These are phyloP conservation scores for Chenopodium album DNA, from an alignment of 148 eudicot species.

Conservation along the genomic window DNA sequence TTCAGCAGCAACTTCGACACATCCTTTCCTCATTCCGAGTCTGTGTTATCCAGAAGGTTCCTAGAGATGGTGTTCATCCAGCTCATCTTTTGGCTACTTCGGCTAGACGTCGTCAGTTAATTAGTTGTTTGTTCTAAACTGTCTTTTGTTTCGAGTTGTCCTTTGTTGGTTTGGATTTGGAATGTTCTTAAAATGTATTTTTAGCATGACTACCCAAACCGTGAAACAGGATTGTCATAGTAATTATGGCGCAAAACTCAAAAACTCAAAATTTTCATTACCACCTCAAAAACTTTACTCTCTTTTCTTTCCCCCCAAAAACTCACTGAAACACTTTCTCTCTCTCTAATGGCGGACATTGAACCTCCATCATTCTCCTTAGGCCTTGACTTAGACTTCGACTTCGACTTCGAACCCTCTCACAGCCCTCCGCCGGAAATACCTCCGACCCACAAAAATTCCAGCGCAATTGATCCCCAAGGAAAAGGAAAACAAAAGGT, in stretches of 20 bases:
- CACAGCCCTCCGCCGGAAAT: conserved; percentile 26
- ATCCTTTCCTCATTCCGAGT: too few species aligned
- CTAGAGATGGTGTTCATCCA: too few species aligned
- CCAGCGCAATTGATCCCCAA: not conserved
- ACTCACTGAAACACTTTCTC: not conserved
- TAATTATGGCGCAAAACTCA: conserved; percentile 25
- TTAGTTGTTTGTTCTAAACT: too few species aligned
- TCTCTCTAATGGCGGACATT: conserved; percentile 50
- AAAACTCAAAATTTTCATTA: conserved; percentile 3
- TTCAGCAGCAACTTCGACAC: too few species aligned
- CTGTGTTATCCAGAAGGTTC: too few species aligned
- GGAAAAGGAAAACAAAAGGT: not conserved
- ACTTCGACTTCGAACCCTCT: conserved; percentile 44
- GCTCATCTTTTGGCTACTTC: too few species aligned
- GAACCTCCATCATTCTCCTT: conserved; percentile 86
- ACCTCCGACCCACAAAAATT: conserved; percentile 9
- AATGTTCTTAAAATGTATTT: too few species aligned
- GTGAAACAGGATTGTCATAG: too few species aligned
- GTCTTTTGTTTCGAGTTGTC: too few species aligned
- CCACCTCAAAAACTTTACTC: not conserved
- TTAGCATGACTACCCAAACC: too few species aligned
- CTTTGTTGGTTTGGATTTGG: too few species aligned
- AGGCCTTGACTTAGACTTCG: conserved; percentile 69
- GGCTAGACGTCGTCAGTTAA: too few species aligned
- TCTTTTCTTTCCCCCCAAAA: not conserved